phyloP scores from a whole-genome alignment of 2,329 filamentous ascomycete species.

The Gnomoniopsis sp. region DNA sequence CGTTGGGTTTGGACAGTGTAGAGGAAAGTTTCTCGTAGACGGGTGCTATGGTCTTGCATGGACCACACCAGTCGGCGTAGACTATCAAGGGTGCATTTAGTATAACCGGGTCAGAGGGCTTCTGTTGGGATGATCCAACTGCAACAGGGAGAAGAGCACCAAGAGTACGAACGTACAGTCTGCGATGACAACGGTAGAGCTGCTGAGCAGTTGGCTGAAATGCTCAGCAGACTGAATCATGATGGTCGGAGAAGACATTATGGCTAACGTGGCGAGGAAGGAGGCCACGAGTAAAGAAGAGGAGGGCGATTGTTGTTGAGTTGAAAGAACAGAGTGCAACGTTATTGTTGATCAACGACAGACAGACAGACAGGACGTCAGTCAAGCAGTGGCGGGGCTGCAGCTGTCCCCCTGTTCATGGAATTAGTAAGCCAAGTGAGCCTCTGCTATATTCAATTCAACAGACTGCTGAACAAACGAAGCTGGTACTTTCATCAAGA shows the following conservation, averaged over 20 bases:
- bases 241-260: conserved; percentile 27
- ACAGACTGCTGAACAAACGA: neutral
- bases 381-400: neutral
- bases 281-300: neutral
- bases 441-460: too few relatives aligned
- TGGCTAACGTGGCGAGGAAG: neutral
- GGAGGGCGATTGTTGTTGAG: neutral
- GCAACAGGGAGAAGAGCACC: conserved; percentile 21
- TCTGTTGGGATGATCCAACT: neutral
- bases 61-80: conserved; percentile 81
- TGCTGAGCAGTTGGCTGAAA: conserved; percentile 65
- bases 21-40: conserved; percentile 74
- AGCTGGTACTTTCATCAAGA: too few relatives aligned
- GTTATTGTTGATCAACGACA: neutral
- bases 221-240: conserved; percentile 51
- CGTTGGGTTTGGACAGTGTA: conserved; percentile 66
- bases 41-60: conserved; percentile 81
- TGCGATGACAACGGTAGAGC: conserved; percentile 76
- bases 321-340: neutral
- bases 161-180: conserved; percentile 66
- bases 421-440: neutral
- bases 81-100: conserved; percentile 48
- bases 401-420: neutral
- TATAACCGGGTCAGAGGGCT: neutral
- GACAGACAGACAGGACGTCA: neutral